A percentile compares a stretch with the other conserved stretches of the same genome.
Evolutionary conservation across 306 rosid species (phyloP).

Genomic region (Crataegus laevigata): DNA sequence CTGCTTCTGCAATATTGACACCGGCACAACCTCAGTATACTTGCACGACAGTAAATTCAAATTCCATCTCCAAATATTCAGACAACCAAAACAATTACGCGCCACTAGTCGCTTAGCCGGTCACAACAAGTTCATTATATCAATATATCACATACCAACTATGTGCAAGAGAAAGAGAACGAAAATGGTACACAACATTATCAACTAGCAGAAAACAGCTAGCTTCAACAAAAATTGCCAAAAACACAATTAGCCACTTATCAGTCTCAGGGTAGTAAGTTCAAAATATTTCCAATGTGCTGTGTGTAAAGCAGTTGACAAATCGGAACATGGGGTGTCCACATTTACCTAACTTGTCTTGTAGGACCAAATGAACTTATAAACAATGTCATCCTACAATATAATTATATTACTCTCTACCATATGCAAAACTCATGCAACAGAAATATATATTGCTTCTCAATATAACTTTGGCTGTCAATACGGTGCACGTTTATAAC

Average conservation of each 20-base stretch:
- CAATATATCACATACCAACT: not conserved
- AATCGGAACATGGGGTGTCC: not conserved
- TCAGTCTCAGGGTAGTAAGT: not conserved
- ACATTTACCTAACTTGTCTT: not conserved
- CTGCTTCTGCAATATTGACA: conserved; percentile 61
- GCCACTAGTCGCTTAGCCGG: not conserved
- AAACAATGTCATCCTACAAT: not conserved
- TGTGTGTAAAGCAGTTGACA: not conserved
- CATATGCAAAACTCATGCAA: not conserved
- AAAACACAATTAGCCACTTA: not conserved
- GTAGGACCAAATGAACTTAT: not conserved
- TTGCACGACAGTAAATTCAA: not conserved
- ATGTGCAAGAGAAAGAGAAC: not conserved
- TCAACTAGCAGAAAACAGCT: not conserved
- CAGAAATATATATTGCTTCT: not conserved
- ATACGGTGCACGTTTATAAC: not conserved
- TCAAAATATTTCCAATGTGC: not conserved
- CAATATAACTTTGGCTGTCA: not conserved
- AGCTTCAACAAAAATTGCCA: not conserved
- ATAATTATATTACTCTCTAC: not conserved
- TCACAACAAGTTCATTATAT: not conserved
- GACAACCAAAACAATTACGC: not conserved
- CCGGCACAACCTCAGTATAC: not conserved
- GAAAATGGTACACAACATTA: not conserved
- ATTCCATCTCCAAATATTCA: not conserved